phyloP scores from a whole-genome alignment of 306 rosid genomes.

The Inga laurina region DNA sequence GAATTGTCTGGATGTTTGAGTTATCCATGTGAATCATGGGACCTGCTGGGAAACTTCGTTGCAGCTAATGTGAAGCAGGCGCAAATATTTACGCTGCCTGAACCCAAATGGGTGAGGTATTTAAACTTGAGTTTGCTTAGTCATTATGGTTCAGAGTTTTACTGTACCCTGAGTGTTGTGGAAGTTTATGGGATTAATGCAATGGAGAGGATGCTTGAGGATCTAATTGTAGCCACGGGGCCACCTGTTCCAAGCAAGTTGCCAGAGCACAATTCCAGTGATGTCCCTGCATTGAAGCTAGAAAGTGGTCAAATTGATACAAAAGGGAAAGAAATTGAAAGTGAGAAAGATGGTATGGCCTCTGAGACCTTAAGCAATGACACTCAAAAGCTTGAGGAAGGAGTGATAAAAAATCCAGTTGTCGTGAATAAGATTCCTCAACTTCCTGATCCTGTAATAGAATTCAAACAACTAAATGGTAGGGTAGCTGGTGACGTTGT shows the following conservation, averaged over 20 bases:
- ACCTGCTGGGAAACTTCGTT: slow-evolving; percentile 53
- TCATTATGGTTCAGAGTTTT: slow-evolving; percentile 90
- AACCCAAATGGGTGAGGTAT: slow-evolving; percentile 84
- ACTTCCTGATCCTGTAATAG: slow-evolving; percentile 70
- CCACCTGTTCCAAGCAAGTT: slow-evolving; percentile 47
- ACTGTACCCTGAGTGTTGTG: slow-evolving; percentile 83
- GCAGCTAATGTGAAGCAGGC: slow-evolving; percentile 86
- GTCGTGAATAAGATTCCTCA: slow-evolving; percentile 51
- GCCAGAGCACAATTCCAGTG: slow-evolving; percentile 57
- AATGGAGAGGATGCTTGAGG: slow-evolving; percentile 89
- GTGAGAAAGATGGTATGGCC: slow-evolving; percentile 36
- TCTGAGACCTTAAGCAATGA: slow-evolving; percentile 35
- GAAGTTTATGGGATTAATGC: slow-evolving; percentile 90
- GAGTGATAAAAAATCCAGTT: slow-evolving; percentile 36
- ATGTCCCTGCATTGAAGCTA: slow-evolving; percentile 46
- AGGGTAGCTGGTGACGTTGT: slow-evolving; percentile 85
- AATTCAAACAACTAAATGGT: slow-evolving; percentile 68
- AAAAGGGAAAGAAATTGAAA: slow-evolving; percentile 44
- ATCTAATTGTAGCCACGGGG: slow-evolving; percentile 69
- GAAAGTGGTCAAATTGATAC: slow-evolving; percentile 52
- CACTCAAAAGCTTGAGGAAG: slow-evolving; percentile 39
- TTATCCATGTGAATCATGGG: slow-evolving; percentile 77
- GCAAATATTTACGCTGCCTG: slow-evolving; percentile 66
- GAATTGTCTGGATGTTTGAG: slow-evolving; percentile 67
- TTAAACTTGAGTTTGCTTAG: slow-evolving; percentile 67